phyloP scores from a whole-genome alignment of 1,284 basidiomycete genomes.

The Cutaneotrichosporon spelunceum region DNA sequence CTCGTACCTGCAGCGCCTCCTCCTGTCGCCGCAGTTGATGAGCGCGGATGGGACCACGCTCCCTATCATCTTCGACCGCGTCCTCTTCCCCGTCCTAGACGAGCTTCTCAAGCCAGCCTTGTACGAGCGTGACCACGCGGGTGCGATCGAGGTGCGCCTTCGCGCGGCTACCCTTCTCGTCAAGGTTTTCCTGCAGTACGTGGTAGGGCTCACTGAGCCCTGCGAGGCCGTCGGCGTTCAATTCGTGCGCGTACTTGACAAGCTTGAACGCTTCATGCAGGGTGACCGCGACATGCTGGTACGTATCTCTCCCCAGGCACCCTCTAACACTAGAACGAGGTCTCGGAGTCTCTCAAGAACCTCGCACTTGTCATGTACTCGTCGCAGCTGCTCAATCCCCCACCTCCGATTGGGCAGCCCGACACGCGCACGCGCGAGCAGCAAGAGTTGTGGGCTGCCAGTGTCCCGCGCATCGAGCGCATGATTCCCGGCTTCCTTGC shows the following conservation, averaged over 20 bases:
- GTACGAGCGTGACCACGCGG: slow-evolving; percentile 72
- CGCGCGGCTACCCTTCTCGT: slow-evolving; percentile 83
- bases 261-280: slow-evolving; percentile 84
- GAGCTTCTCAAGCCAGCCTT: slow-evolving; percentile 84
- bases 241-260: slow-evolving; percentile 89
- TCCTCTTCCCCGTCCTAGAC: slow-evolving; percentile 89
- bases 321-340: slow-evolving; percentile 66
- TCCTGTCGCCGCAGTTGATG: slow-evolving; percentile 74
- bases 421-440: slow-evolving; percentile 65
- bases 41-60: slow-evolving; percentile 61
- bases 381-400: slow-evolving; percentile 72
- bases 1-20: slow-evolving; percentile 76
- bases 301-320: slow-evolving; percentile 43
- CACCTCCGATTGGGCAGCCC: slow-evolving; percentile 49
- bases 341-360: slow-evolving; percentile 95
- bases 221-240: slow-evolving; percentile 61
- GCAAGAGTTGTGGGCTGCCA: slow-evolving; percentile 74
- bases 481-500: slow-evolving; percentile 84
- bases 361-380: slow-evolving; percentile 95
- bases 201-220: slow-evolving; percentile 68
- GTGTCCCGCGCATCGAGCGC: slow-evolving; percentile 76
- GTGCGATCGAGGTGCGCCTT: slow-evolving; percentile 84
- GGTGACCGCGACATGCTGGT: slow-evolving; percentile 83
- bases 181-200: slow-evolving; percentile 93
- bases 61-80: slow-evolving; percentile 79